A percentile compares a stretch with the other conserved stretches of the same genome.
Evolutionary conservation across 768 basidiomycete species (phyloP).

Genomic region (Mrakia blollopis): DNA sequence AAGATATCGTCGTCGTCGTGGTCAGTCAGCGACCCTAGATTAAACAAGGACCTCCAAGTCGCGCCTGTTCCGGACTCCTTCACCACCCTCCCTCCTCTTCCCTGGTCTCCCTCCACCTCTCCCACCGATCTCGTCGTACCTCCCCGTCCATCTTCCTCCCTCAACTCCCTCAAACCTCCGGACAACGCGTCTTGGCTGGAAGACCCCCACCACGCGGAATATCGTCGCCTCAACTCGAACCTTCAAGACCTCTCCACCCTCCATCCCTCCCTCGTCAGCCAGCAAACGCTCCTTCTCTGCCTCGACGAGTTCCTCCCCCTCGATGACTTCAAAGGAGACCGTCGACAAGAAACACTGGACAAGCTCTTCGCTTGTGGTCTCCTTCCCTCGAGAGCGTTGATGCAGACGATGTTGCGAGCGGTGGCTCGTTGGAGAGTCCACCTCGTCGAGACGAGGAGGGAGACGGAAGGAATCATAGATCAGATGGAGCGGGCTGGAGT

Average conservation of each 20-base stretch:
- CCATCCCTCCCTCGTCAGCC: conserved; percentile 1
- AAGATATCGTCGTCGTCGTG: too few species aligned
- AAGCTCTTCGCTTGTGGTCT: neutral
- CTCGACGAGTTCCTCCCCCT: neutral
- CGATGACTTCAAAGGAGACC: neutral
- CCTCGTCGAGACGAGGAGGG: neutral
- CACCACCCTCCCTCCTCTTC: neutral
- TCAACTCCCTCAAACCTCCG: neutral
- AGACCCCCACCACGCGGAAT: neutral
- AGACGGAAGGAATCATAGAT: neutral
- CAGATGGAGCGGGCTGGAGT: neutral
- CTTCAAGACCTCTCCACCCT: neutral
- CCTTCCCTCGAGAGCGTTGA: neutral
- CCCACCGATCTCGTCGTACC: neutral
- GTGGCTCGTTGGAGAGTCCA: neutral
- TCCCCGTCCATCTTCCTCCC: neutral
- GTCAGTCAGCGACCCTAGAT: too few species aligned
- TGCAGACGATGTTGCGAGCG: neutral
- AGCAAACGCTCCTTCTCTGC: neutral
- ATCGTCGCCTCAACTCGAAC: neutral
- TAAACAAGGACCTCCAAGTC: neutral
- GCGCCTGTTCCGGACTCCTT: neutral
- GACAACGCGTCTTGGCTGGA: neutral
- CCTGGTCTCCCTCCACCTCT: neutral
- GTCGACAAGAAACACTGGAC: neutral